Evolutionary conservation across 768 basidiomycete species (phyloP), one percentile per base, ranked within the genome.

Genomic region (Podaxis pistillaris): DNA sequence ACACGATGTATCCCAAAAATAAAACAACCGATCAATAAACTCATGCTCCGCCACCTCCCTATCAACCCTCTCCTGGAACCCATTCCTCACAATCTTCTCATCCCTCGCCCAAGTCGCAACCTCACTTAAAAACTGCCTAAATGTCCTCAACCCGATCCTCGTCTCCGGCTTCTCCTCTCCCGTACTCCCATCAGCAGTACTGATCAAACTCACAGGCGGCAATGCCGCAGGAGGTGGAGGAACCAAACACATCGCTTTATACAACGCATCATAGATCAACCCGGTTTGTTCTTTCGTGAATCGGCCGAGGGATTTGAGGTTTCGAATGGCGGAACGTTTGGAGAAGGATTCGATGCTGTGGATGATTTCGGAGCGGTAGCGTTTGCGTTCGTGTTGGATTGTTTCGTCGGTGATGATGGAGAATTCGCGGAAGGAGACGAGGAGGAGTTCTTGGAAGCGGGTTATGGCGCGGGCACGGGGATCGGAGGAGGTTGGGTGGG

Each of bases 391-490:
- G 12, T 84, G 81, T 15, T 85, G 83, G 68, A 99, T 98, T 17
- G 91, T 90, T 9, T 98, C 97, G 68, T 98, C 96, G 0, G 94
- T 94, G 73, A 99, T 97, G 65, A 94, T 84, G 3, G 93, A 90
- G 73, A 99, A 98, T 72, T 99, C 97, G 61, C 97, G 86, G 85
- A 99, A 99, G 2, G 97, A 96, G 60, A 99, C 89, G 6, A 98
- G 87, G 46, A 98, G 87, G 0, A 94, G 86, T 76, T 99, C 96
- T 74, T 98, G 97, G 83, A 99, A 99, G 60, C 92, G 89, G 8
- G 95, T 98, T 69, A 98, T 96, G 22, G 94, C 93, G 12, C 96
- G 90, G 3, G 91, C 85, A 13, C 95, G 88, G 7, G 95, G 90
- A 68, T 98, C 96, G 6, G 82, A 73, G 13, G 96, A 93, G 64